Evolutionary conservation across 73 alveolate species (phyloP).

Genomic region (Diophrys sp.): DNA sequence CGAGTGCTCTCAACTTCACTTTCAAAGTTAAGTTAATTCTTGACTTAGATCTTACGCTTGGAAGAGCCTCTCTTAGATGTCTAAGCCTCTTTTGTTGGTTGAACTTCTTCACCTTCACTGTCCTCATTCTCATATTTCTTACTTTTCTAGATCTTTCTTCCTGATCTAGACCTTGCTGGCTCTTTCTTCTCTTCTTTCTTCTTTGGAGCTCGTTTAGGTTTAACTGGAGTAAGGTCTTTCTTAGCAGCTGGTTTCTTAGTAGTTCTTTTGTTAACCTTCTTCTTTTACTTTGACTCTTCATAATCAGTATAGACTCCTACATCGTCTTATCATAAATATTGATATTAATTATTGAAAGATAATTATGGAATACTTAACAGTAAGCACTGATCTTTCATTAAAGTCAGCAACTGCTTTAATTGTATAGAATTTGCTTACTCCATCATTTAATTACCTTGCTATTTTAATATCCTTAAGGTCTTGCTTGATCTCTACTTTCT

Average conservation of each 20-base stretch:
- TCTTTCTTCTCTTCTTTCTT: not conserved
- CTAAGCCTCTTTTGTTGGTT: not conserved
- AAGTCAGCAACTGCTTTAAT: not conserved
- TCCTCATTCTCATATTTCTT: not conserved
- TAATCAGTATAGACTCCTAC: not conserved
- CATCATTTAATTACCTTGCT: not conserved
- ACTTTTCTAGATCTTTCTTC: not conserved
- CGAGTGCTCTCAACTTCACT: not conserved
- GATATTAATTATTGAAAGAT: too few species aligned
- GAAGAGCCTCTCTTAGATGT: not conserved
- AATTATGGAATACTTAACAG: too few species aligned
- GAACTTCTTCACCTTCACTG: too few species aligned
- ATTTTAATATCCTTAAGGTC: not conserved
- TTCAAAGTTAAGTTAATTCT: too few species aligned
- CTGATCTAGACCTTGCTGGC: not conserved
- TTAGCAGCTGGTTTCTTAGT: not conserved
- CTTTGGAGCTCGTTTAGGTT: too few species aligned
- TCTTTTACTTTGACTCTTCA: not conserved
- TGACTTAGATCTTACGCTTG: not conserved
- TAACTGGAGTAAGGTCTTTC: too few species aligned
- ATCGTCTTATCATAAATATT: too few species aligned
- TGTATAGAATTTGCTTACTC: not conserved
- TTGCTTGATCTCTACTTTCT: not conserved
- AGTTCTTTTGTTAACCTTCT: not conserved
- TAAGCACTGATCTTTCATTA: not conserved